phyloP scores from a whole-genome alignment of 306 rosid genomes.

The Glycine latifolia region DNA sequence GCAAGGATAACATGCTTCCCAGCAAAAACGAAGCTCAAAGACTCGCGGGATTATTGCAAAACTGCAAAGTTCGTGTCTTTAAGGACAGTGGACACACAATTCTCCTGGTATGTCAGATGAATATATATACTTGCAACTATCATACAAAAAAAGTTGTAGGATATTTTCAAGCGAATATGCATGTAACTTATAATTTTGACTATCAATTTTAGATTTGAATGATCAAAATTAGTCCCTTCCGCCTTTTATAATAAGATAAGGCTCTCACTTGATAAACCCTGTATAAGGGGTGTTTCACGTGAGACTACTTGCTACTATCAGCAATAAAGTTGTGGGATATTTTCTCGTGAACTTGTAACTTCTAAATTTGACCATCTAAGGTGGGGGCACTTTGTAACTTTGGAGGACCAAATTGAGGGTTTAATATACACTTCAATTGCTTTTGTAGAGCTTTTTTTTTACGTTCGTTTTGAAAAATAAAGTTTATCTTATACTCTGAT shows the following conservation, averaged over 20 bases:
- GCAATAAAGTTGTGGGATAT: neutral
- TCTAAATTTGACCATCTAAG: conserved; percentile 30
- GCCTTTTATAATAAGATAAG: neutral
- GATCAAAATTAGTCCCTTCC: neutral
- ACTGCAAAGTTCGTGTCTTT: conserved; percentile 75
- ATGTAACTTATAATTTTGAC: conserved; percentile 20
- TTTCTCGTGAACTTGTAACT: neutral
- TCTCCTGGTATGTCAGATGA: conserved; percentile 74
- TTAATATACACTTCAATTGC: neutral
- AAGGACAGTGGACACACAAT: conserved; percentile 90
- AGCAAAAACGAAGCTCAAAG: conserved; percentile 82
- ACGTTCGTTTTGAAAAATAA: too few relatives aligned
- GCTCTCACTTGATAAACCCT: neutral
- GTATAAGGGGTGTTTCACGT: neutral
- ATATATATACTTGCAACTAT: conserved; percentile 13
- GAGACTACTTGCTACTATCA: conserved; percentile 16
- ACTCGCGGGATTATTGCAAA: conserved; percentile 58
- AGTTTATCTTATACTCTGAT: too few relatives aligned
- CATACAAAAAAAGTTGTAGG: neutral
- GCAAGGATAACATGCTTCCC: conserved; percentile 91
- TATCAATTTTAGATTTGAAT: conserved; percentile 25
- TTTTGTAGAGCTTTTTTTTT: too few relatives aligned
- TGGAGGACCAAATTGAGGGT: neutral
- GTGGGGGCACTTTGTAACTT: too few relatives aligned
- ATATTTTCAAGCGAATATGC: conserved; percentile 8